phyloP scores from a whole-genome alignment of 257 asterid species.

The Solanum gracilifrons region DNA sequence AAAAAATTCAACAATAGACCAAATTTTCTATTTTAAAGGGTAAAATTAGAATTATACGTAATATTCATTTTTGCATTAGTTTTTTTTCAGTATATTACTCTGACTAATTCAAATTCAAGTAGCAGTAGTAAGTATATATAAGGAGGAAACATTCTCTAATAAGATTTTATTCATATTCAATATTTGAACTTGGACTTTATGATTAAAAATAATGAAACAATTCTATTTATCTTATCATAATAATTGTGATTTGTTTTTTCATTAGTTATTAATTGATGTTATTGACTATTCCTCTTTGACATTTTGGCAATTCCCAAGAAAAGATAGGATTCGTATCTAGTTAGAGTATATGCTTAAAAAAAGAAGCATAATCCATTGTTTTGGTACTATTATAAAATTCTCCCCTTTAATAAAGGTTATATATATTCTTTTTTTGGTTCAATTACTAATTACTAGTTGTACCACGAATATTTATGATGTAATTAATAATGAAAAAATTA shows the following conservation, averaged over 20 bases:
- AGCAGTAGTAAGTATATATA: too few relatives aligned
- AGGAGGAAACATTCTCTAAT: too few relatives aligned
- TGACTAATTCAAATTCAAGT: background rate
- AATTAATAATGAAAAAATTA: background rate
- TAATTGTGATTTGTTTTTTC: background rate
- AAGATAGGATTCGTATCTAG: constrained; percentile 13
- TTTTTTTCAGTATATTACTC: background rate
- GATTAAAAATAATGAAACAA: background rate
- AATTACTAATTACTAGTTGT: background rate
- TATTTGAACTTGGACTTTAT: rapidly evolving
- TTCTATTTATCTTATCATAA: background rate
- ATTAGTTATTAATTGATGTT: background rate
- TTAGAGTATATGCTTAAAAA: constrained; percentile 6
- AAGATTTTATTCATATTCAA: background rate
- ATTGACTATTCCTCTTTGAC: background rate
- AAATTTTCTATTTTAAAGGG: background rate
- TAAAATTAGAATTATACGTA: background rate
- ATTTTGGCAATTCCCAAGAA: background rate
- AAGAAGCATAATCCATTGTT: background rate
- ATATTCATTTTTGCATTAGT: background rate
- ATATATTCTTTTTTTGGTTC: background rate
- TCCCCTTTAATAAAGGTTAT: background rate
- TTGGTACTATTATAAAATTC: background rate
- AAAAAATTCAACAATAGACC: background rate
- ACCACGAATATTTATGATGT: background rate